phyloP scores from a whole-genome alignment of 371 early-diverging fungal species.

The Blakeslea trispora region DNA sequence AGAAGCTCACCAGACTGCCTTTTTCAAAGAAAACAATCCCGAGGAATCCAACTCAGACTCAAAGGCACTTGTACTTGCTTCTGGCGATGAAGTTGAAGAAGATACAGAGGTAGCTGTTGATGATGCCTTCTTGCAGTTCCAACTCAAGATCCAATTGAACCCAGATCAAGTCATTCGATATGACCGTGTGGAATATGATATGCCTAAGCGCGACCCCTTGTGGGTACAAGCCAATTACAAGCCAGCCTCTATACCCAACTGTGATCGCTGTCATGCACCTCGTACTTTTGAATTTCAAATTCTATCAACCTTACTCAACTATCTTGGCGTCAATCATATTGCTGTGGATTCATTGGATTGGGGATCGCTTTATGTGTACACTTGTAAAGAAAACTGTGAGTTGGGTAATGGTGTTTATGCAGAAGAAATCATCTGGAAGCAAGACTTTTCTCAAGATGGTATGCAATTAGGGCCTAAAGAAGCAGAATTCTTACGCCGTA shows the following conservation, averaged over 20 bases:
- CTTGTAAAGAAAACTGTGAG: slow-evolving; percentile 86
- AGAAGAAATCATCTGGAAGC: slow-evolving; percentile 69
- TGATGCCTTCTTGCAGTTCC: slow-evolving; percentile 86
- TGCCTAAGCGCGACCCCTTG: slow-evolving; percentile 67
- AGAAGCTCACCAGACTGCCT: slow-evolving; percentile 40
- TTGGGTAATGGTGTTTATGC: slow-evolving; percentile 53
- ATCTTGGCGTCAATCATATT: slow-evolving; percentile 75
- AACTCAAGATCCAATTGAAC: slow-evolving; percentile 74
- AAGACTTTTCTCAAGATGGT: slow-evolving; percentile 73
- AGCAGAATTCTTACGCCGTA: slow-evolving; percentile 17
- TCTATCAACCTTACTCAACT: slow-evolving; percentile 73
- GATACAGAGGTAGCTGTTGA: slow-evolving; percentile 90
- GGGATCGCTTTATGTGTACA: slow-evolving; percentile 87
- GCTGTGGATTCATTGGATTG: slow-evolving; percentile 83
- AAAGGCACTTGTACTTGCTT: slow-evolving; percentile 53
- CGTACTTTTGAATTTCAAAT: slow-evolving; percentile 94
- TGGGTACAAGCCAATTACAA: slow-evolving; percentile 76
- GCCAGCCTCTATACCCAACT: slow-evolving; percentile 70
- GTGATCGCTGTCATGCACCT: slow-evolving; percentile 73
- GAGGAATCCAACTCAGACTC: slow-evolving; percentile 36
- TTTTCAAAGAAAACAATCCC: slow-evolving; percentile 38
- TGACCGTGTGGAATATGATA: slow-evolving; percentile 70
- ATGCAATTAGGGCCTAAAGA: slow-evolving; percentile 46
- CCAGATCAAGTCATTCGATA: slow-evolving; percentile 92
- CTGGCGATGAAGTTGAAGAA: slow-evolving; percentile 71